Base-by-base conservation (phyloP, 352 stramenopile genomes). In the Phytophthora aleatoria region DNA sequence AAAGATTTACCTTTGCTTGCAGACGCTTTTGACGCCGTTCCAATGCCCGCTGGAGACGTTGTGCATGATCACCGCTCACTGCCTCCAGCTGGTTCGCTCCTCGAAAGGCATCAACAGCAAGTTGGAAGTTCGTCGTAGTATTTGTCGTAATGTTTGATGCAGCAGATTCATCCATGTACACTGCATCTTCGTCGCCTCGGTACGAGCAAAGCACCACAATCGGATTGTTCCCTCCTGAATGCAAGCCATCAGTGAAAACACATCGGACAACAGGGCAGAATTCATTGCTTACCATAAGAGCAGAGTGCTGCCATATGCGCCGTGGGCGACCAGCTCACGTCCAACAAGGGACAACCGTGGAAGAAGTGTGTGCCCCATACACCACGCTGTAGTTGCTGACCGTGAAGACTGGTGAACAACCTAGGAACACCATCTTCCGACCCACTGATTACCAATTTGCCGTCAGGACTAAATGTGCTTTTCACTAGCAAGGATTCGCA, bases 321-420 rank as follows among this genome's bases (percentile, higher is more conserved):
- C 1, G 69, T 75, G 20, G 83, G 67, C 2, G 71, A 89, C 85
- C 85, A 94, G 7, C 63, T 81, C 26, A 94, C 64, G 39, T 89
- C 80, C 43, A 78, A 41, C 7, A 93, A 58, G 2, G 85, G 79
- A 13, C 49, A 75, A 11, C 63, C 69, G 16, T 79, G 69, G 51
- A 88, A 91, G 53, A 93, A 89, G 11, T 68, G 65, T 0, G 54
- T 61, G 0, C 84, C 84, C 82, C 84, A 92, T 6, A 92, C 50
- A 4, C 78, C 63, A 12, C 53, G 51, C 8, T 79, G 63, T 30
- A 88, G 49, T 50, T 74, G 70, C 13, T 85, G 63, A 0, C 82
- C 82, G 8, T 86, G 72, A 0, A 89, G 52, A 59, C 81, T 91
- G 0, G 67, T 67, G 42, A 88, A 90, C 0, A 93, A 38, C 1